phyloP scores from a whole-genome alignment of 1,139 yeast genomes.

The Protomyces pachydermus region DNA sequence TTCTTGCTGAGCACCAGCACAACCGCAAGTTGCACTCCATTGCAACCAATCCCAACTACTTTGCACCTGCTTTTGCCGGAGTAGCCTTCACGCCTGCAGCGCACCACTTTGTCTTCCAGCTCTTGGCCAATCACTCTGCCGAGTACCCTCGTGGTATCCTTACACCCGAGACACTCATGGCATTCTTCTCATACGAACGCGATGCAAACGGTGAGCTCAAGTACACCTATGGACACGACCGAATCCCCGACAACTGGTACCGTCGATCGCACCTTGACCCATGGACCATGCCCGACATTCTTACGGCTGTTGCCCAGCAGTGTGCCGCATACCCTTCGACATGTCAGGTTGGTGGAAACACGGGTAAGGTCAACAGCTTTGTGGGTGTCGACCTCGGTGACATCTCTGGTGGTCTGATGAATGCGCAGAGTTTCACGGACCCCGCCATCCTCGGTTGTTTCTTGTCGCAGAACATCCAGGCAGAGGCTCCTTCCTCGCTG shows the following conservation, averaged over 20 bases:
- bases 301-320: not conserved
- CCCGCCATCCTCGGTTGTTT: not conserved
- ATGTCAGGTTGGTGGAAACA: conserved; percentile 4
- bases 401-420: conserved; percentile 4
- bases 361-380: not conserved
- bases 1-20: conserved; percentile 9
- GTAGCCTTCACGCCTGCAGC: conserved; percentile 7
- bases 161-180: conserved; percentile 1
- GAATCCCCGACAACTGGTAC: conserved; percentile 6
- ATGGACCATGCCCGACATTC: conserved; percentile 3
- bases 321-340: conserved; percentile 1
- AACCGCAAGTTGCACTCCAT: conserved; percentile 1
- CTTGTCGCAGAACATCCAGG: not conserved
- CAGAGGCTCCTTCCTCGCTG: not conserved
- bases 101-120: conserved; percentile 2
- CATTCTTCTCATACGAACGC: not conserved
- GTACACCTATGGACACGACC: not conserved
- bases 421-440: not conserved
- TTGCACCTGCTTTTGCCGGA: conserved; percentile 4
- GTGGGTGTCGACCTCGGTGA: conserved; percentile 3
- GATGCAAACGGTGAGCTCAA: not conserved
- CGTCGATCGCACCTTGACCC: conserved; percentile 1
- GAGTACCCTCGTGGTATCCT: conserved; percentile 6
- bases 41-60: conserved; percentile 3
- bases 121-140: conserved; percentile 1